Conservation (phyloP, 2,329 filamentous ascomycete genomes). For the Tolypocladium tropicale region DNA sequence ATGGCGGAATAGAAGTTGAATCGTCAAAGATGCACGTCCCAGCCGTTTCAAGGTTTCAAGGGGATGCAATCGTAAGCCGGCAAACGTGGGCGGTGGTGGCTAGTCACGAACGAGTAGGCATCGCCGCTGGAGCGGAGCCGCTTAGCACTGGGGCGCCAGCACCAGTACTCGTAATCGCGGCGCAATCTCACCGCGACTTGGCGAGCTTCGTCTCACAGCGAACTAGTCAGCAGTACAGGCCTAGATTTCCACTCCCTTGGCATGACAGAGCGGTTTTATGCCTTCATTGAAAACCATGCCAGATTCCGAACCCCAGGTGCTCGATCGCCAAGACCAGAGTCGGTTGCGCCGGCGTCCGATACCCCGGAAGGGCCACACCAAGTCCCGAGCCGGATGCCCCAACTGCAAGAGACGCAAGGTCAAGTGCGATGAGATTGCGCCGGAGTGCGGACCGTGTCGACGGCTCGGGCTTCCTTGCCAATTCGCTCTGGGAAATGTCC, state of each 20-base stretch:
- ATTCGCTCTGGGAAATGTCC: slow-evolving; percentile 10
- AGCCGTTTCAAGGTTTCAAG: too few species aligned
- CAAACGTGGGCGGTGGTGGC: too few species aligned
- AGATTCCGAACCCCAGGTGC: neutral
- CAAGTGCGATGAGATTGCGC: slow-evolving; percentile 29
- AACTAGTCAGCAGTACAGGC: neutral
- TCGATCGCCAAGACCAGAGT: neutral
- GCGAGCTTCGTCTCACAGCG: neutral
- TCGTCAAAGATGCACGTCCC: neutral
- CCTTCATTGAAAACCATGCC: neutral
- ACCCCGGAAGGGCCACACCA: slow-evolving; percentile 23
- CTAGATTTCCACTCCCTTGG: neutral
- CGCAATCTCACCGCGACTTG: neutral
- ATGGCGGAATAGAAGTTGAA: slow-evolving; percentile 6
- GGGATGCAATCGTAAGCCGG: neutral
- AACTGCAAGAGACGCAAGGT: slow-evolving; percentile 29
- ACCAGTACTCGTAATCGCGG: neutral
- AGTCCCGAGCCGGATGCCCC: slow-evolving; percentile 21
- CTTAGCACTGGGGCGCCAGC: neutral
- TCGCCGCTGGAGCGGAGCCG: neutral
- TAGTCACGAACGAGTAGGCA: too few species aligned
- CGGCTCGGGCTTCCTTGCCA: slow-evolving; percentile 25
- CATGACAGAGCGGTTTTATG: neutral
- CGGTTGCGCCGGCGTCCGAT: slow-evolving; percentile 16
- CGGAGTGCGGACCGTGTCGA: slow-evolving; percentile 23